Base-by-base conservation (phyloP, 257 asterid species). In the Thymus mandschuricus region DNA sequence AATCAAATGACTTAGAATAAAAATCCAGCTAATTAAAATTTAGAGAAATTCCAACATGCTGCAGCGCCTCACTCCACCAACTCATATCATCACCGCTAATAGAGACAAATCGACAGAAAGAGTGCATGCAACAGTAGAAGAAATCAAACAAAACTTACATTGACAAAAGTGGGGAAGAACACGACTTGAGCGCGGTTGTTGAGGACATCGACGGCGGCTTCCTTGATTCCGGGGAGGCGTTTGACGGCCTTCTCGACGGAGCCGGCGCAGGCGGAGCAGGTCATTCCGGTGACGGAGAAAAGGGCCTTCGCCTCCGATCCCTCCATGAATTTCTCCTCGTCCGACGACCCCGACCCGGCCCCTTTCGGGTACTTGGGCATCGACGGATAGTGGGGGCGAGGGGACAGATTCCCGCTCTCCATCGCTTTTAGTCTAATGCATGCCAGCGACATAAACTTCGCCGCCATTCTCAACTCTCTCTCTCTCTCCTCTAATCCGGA, bases 211-310 rank as follows among this genome's bases (percentile, higher is more conserved):
- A 91, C 89, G n/a, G 71, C 90, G 44, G 91, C 96, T 63, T 91
- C 95, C 70, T 76, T 82, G 73, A 91, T 89, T 28, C 97, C 97
- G 3, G 97, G 86, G 64, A 87, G 96, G 46, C 95, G 86, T 52
- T 86, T 91, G 43, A 89, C 81, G 76, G 97, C 96, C 78, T 89
- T 91, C 69, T 89, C 97, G 5, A 91, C 97, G 35, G 97, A 87
- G 10, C 84, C 95, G 10, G 97, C 88, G 74, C 97, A 91, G 64
- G 97, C 97, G 73, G 97, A 84, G 82, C 97, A 91, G 66, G 93
- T 85, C 96, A 89, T 91, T 41, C 96, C 97, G 40, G 75, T 66
- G 43, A 91, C 96, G 0, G 91, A 81, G 71, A 83, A 89, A n/a
- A 86, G 5, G 3, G 96, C 96, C 46, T 70, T 83, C 35, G 81